Evolutionary conservation across 2,329 filamentous ascomycete species (phyloP), one percentile per base, ranked within the genome.

Genomic region (Aspergillus eucalypticola): DNA sequence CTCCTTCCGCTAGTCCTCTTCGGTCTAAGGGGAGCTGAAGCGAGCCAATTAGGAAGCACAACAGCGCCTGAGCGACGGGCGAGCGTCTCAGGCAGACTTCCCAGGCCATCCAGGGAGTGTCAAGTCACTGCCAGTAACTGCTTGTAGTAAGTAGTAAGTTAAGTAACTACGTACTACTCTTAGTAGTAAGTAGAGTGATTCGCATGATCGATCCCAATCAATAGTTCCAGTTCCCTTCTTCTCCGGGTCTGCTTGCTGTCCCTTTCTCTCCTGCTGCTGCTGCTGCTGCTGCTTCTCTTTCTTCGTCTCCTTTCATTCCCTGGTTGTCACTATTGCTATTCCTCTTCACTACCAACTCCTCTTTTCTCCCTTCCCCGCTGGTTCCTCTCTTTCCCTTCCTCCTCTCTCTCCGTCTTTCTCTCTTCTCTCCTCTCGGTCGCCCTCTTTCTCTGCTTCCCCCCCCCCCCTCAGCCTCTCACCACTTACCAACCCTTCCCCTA

Each of bases 381-480:
- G 51, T 27, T 54, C 56, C 55, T 39, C 44, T 39, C 27, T 44
- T 59, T 44, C 25, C 11, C 46, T 41, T 50, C 29, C 46, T n/a
- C 46, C 49, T 39, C 13, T 29, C 27, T 29, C 27, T 29, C 27
- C 59, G 58, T 58, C 63, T 60, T 42, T 67, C 61, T 49, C 53
- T 46, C 13, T 60, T 58, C 63, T 61, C 46, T 67, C 60, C 13
- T 60, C 59, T 56, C 63, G 61, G 49, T 67, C 61, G 60, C 61
- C 53, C 42, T 49, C 21, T 58, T 54, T 56, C 56, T 56, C 54
- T 48, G 61, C 59, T 54, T 50, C 60, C 61, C 60, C 61, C 62
- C 60, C 61, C 60, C 61, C 62, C 59, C 62, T 67, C 65, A 62
- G 61, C 66, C 58, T 69, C 59, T 66, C 57, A 62, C 63, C 60